Conservation (phyloP, 371 early-diverging fungal genomes). For the Zopfochytrium polystomum region DNA sequence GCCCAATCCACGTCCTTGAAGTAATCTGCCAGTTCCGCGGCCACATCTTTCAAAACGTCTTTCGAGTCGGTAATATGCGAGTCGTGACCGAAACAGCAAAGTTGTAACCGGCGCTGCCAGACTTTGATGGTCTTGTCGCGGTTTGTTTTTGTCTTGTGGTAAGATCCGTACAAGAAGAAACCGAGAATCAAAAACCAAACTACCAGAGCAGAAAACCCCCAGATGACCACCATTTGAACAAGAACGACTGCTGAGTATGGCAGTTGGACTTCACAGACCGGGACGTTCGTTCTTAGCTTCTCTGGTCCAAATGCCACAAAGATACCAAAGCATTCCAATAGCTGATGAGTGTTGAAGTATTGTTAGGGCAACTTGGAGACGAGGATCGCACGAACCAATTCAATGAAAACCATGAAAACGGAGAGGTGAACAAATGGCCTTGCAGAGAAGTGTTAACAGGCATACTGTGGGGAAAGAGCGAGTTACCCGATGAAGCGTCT, state of each 20-base stretch:
- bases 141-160: constrained; percentile 10
- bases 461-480: background rate
- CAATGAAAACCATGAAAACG: constrained; percentile 9
- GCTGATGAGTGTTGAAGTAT: constrained; percentile 1
- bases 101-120: constrained; percentile 37
- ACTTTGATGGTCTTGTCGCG: constrained; percentile 18
- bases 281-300: background rate
- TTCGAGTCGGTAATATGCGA: constrained; percentile 21
- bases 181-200: constrained; percentile 28
- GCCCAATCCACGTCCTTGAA: constrained; percentile 47
- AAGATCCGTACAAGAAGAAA: constrained; percentile 16
- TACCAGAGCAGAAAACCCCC: constrained; percentile 23
- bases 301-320: constrained; percentile 25
- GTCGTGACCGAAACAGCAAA: constrained; percentile 15
- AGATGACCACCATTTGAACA: constrained; percentile 31
- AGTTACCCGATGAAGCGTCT: constrained; percentile 20
- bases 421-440: constrained; percentile 24
- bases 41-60: constrained; percentile 22
- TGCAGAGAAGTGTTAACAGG: background rate
- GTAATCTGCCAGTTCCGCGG: constrained; percentile 27
- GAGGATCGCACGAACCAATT: constrained; percentile 10
- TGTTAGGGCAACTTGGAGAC: background rate
- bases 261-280: constrained; percentile 2
- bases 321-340: constrained; percentile 21
- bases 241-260: constrained; percentile 14